Conservation (phyloP, 2,329 filamentous ascomycete genomes). For the Balansia obtecta region DNA sequence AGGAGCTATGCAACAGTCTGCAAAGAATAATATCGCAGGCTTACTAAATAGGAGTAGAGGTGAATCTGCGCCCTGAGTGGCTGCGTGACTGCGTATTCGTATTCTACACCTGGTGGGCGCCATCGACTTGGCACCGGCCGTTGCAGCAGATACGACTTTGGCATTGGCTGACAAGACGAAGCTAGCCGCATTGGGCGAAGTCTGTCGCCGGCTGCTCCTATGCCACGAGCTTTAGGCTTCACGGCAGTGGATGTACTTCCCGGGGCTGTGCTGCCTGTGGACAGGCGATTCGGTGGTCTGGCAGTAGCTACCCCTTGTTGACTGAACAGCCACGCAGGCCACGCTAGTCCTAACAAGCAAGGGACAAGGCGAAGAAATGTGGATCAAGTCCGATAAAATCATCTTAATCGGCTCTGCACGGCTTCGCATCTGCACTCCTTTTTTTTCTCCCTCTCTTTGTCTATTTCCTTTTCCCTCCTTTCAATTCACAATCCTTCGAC, state of each 20-base stretch:
- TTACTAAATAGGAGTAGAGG: background rate
- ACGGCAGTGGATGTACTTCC: background rate
- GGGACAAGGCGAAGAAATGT: conserved; percentile 1
- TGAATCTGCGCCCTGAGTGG: background rate
- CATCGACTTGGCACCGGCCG: background rate
- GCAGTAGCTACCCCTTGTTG: conserved; percentile 1
- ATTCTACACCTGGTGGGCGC: too few relatives aligned
- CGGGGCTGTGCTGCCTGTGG: background rate
- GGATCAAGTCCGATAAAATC: conserved; percentile 8
- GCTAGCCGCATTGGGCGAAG: background rate
- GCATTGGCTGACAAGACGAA: too few relatives aligned
- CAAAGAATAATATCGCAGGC: background rate
- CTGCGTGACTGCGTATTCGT: conserved; percentile 4
- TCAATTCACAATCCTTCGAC: background rate
- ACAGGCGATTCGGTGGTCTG: background rate
- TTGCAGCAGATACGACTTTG: background rate
- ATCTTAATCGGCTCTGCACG: conserved; percentile 2
- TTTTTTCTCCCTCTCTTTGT: too few relatives aligned
- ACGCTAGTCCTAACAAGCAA: background rate
- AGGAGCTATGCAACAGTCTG: background rate
- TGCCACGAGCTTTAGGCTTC: background rate
- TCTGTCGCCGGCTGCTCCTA: too few relatives aligned
- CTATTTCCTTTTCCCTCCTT: too few relatives aligned
- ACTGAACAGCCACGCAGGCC: too few relatives aligned
- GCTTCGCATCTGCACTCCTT: background rate